Base-by-base conservation (phyloP, 495 filamentous ascomycete species). In the Penicillium egyptiacum region DNA sequence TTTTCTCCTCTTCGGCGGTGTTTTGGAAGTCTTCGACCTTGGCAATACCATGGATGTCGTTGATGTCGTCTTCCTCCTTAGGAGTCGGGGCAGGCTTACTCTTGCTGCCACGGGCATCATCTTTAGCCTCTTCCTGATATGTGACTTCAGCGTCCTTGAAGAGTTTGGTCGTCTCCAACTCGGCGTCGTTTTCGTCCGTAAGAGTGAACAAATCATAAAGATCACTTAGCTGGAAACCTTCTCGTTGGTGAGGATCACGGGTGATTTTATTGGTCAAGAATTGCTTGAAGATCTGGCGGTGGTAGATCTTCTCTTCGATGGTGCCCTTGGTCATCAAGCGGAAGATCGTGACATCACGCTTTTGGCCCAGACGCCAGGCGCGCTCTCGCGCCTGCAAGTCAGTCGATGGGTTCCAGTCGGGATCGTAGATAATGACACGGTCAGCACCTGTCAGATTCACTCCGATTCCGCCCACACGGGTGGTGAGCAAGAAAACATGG, bases 261-360 rank as follows among this genome's bases (percentile, higher is more conserved):
- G 97, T 69, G 11, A 98, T 92, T 68, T 98, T 98, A 73, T 96
- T 93, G 8, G 89, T 89, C 30, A 98, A 76, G 64, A 96, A 96
- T 61, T 96, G 92, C 70, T 98, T 98, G 75, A 92, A 98, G 48
- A 98, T 90, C 70, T 98, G 94, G 5, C 94, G 88, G 68, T 98
- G 94, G 56, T 97, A 98, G 40, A 98, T 97, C 79, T 98, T 98
- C 72, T 98, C 94, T 65, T 98, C 94, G 31, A 98, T 98, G 0
- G 94, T 97, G 16, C 93, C 92, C 2, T 91, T 90, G n/a, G 90
- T 94, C 88, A 98, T 92, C 39, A 98, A 78, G 23, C 94, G 88
- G 70, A 94, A 98, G 30, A 98, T 92, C 0, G 87, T 92, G 19
- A 98, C 94, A 44, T 96, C 89, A 46, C 87, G 86, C 66, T 92